Evolutionary conservation across 306 rosid genomes (phyloP), one percentile per base, ranked within the genome.

Genomic region (Pterocarpus santalinus): DNA sequence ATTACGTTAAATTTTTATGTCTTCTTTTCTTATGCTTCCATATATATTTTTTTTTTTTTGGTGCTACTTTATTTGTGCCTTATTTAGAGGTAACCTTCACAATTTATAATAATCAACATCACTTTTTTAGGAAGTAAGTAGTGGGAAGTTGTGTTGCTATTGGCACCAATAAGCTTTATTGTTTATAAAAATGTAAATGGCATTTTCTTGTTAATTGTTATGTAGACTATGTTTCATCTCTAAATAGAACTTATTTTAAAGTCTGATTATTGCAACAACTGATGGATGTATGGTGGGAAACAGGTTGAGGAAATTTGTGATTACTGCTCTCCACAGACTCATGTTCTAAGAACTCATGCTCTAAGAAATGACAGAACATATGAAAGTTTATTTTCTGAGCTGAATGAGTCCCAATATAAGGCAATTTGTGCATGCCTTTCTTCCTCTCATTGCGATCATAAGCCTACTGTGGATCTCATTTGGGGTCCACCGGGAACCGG

Each of bases 401-500:
- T 94, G 83, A 90, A 94, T 82, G 88, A 70, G 35, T 90, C 94
- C n/a, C 94, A 94, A 76, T 39, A 8, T 14, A n/a, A 83, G 66
- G 90, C 97, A 30, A 81, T 91, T 68, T 12, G 55, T 69, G 76
- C 89, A 14, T 90, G 94, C 70, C 85, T 91, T 73, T 72, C 65
- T 71, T 87, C 83, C 76, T 6, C 57, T 14, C 77, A 5, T 4
- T 76, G 86, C 77, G 33, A 73, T 74, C 80, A 81, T 43, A 82
- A 80, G 14, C 47, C 88, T 60, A 13, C 80, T 1, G 82, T 90
- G 57, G 87, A 94, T 62, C 98, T 90, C 60, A 86, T 94, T 49
- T 89, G 97, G 94, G 98, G 98, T 33, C 98, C 98, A 2, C 97
- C 98, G 3, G 95, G 98, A 75, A 94, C 98, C 0, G 98, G 98